These are phyloP conservation scores for Lomentospora prolificans DNA, from an alignment of 2,329 filamentous ascomycete genomes.

Conservation along the genomic window DNA sequence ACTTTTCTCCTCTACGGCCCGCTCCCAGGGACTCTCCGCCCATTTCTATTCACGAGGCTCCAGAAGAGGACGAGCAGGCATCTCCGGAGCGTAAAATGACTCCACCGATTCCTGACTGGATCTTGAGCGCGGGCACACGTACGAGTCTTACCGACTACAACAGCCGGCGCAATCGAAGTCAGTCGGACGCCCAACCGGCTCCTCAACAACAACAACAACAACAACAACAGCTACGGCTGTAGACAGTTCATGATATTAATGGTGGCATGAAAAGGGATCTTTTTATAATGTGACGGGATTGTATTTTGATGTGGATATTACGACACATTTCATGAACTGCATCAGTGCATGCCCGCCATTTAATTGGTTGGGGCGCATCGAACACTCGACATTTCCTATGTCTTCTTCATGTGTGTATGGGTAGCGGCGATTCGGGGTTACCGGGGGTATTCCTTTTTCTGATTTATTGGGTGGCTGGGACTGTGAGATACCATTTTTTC, in stretches of 20 bases:
- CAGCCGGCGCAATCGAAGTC: slow-evolving; percentile 38
- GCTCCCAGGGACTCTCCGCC: not conserved
- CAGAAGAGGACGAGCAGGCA: slow-evolving; percentile 16
- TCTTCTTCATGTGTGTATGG: not conserved
- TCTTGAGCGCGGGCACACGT: slow-evolving; percentile 42
- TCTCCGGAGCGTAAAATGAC: slow-evolving; percentile 39
- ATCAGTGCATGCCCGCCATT: not conserved
- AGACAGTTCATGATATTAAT: slow-evolving; percentile 31
- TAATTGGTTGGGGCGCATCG: not conserved
- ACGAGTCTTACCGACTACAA: slow-evolving; percentile 39
- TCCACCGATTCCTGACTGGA: slow-evolving; percentile 52
- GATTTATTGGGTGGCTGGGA: not conserved
- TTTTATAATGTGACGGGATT: slow-evolving; percentile 13
- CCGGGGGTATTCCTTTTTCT: not conserved
- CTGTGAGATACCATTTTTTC: not conserved
- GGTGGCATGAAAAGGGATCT: slow-evolving; percentile 51
- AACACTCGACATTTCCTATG: not conserved
- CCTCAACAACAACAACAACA: slow-evolving; percentile 35
- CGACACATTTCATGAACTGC: not conserved
- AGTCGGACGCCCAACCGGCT: slow-evolving; percentile 30
- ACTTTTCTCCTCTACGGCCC: slow-evolving; percentile 21
- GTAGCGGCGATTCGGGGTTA: not conserved
- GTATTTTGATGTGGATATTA: not conserved
- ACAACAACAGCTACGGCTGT: not conserved
- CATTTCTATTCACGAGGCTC: slow-evolving; percentile 12